Evolutionary conservation across 208 protist genomes (phyloP).

Genomic region (Acanthamoeba triangularis): DNA sequence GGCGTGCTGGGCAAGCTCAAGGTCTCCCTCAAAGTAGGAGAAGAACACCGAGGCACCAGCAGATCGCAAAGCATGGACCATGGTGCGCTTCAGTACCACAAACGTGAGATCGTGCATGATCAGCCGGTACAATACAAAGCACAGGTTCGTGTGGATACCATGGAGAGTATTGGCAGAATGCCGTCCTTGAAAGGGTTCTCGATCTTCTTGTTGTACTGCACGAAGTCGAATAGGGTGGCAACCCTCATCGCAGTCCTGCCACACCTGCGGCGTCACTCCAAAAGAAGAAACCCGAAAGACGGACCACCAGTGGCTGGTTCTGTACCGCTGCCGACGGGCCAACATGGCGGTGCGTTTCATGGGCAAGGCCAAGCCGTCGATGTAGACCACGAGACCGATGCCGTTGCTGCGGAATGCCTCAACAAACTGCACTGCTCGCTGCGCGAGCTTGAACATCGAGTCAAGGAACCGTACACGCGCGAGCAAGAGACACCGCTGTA

Average conservation of each 20-base stretch:
- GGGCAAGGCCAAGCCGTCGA: constrained; percentile 20
- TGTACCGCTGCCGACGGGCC: background rate
- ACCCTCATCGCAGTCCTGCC: background rate
- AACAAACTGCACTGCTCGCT: background rate
- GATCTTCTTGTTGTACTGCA: background rate
- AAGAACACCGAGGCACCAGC: constrained; percentile 2
- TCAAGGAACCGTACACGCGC: background rate
- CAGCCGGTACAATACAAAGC: too few species aligned
- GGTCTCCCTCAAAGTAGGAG: constrained; percentile 22
- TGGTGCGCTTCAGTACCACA: background rate
- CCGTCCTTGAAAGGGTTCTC: constrained; percentile 24
- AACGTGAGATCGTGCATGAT: too few species aligned
- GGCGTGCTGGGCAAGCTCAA: constrained; percentile 3
- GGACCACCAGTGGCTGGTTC: background rate
- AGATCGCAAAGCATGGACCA: background rate
- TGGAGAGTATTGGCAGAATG: constrained; percentile 15
- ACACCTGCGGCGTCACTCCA: background rate
- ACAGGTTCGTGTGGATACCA: background rate
- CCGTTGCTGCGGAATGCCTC: constrained; percentile 1
- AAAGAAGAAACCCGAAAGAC: background rate
- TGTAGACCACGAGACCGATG: background rate
- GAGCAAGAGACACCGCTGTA: too few species aligned
- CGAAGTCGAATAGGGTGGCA: background rate
- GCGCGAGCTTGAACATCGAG: background rate
- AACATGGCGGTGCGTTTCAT: constrained; percentile 11